Conservation (phyloP, 2,329 filamentous ascomycete genomes). For the Fusarium paranaense region DNA sequence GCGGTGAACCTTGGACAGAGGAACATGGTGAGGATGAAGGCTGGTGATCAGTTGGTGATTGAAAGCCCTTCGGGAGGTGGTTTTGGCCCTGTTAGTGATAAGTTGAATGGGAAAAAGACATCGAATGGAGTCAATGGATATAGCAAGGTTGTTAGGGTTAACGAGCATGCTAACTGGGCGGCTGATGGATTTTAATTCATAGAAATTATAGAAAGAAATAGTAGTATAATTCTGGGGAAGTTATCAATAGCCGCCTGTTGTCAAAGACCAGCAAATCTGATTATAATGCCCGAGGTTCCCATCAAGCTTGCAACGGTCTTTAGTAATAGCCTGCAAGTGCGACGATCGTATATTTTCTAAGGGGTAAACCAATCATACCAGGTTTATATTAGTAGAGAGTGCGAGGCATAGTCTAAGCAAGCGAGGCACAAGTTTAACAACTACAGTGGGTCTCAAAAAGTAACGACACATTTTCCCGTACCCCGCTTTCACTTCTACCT, state of each 20-base stretch:
- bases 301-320: too few species aligned
- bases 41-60: constrained; percentile 30
- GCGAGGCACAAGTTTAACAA: too few species aligned
- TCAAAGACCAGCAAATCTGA: neutral
- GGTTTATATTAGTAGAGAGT: too few species aligned
- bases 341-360: too few species aligned
- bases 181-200: neutral
- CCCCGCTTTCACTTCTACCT: too few species aligned
- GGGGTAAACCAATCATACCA: too few species aligned
- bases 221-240: neutral
- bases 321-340: too few species aligned
- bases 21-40: constrained; percentile 21
- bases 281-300: too few species aligned
- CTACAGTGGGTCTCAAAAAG: too few species aligned
- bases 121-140: neutral
- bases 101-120: neutral
- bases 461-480: too few species aligned
- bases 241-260: neutral
- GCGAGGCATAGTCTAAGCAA: too few species aligned
- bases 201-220: neutral
- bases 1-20: constrained; percentile 39
- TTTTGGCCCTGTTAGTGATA: constrained; percentile 6
- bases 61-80: constrained; percentile 29
- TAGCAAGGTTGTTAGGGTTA: neutral
- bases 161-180: neutral